phyloP scores from a whole-genome alignment of 306 rosid species.

The Prunus kanzakura region DNA sequence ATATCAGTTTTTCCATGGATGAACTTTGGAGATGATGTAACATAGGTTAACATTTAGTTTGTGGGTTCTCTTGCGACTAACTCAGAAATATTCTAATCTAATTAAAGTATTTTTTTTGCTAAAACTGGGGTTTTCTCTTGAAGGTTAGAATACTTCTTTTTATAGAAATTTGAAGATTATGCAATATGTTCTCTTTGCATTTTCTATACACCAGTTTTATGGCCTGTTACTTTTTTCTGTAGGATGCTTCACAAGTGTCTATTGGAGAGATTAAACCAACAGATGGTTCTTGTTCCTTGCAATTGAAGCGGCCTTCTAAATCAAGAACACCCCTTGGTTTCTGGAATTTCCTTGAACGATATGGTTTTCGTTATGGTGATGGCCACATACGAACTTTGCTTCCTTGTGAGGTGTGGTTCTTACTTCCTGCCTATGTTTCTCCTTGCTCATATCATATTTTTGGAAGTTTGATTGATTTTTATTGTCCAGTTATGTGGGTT shows the following conservation, averaged over 20 bases:
- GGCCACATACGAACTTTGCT: constrained; percentile 71
- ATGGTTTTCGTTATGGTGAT: constrained; percentile 70
- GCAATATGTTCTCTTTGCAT: neutral
- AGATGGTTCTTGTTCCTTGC: constrained; percentile 68
- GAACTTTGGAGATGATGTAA: neutral
- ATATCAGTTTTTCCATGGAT: neutral
- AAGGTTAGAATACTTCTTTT: neutral
- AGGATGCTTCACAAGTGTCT: constrained; percentile 75
- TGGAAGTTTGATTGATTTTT: neutral
- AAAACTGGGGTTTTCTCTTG: neutral
- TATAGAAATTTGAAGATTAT: neutral
- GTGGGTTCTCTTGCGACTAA: neutral
- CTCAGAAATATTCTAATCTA: neutral
- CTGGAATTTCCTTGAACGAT: constrained; percentile 73
- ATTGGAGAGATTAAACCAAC: constrained; percentile 59
- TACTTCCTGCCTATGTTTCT: constrained; percentile 13
- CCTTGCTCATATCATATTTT: constrained; percentile 8
- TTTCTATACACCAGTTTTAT: neutral
- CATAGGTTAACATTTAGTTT: neutral
- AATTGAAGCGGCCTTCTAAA: constrained; percentile 51
- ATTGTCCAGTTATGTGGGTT: neutral
- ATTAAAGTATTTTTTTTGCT: neutral
- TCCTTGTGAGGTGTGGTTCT: constrained; percentile 79
- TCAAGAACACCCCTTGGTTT: constrained; percentile 34
- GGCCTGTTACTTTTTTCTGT: neutral